Evolutionary conservation across 345 rosid species (phyloP), one percentile per base, ranked within the genome.

Genomic region (Eucalyptus tenuipes): DNA sequence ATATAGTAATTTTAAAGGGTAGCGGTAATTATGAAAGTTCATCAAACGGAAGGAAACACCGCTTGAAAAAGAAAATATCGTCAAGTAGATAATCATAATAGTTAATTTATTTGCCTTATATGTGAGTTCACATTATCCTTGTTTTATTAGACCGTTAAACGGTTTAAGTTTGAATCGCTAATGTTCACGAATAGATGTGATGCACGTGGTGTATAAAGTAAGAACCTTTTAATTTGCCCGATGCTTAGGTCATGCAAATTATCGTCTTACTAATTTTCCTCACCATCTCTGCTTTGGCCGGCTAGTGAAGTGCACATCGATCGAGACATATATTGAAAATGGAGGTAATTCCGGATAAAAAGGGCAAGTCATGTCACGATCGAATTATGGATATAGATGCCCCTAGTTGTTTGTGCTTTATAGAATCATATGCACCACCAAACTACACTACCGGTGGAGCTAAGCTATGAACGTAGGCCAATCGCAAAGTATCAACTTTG

Each of bases 81-180:
- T 75, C 14, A 0, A 22, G 7, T 37, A 20, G 2, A 37, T 75
- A 11, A 75, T 37, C 7, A 11, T 37, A 40, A 71, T 37, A 37
- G 37, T 9, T 37, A 37, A 71, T 18, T 37, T 45, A 3, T 9
- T 18, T 33, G 1, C 81, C 44, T 71, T 71, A 71, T 18, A 18
- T 18, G 13, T 42, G 25, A 17, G 25, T 18, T 37, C 25, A 10
- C 2, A 20, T 2, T 10, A 11, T 40, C 2, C 27, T 5, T 3
- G 1, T 2, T 25, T 6, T 9, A 0, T 10, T 10, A 20, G 3
- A 13, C 47, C 4, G 4, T 9, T 75, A 18, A 18, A 75, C 1
- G 7, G 25, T 33, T 33, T 17, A 9, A 9, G 17, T 68, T 33
- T 33, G 80, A 33, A 16, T 2, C 3, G 1, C 2, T 16, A 17